These are phyloP conservation scores for Arctostaphylos glauca DNA, from an alignment of 148 eudicot genomes.

Conservation along the genomic window DNA sequence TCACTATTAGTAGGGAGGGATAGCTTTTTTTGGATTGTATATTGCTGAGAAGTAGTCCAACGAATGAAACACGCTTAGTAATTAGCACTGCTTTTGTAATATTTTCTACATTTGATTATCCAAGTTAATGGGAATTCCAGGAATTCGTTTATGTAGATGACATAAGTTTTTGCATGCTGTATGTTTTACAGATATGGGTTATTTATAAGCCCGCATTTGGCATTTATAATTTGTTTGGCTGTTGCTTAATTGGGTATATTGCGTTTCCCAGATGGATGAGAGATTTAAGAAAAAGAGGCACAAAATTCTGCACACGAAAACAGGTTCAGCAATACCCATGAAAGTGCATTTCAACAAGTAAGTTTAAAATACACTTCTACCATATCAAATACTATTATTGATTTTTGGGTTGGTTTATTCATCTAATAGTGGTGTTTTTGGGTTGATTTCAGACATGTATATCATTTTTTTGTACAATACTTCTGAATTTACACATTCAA, in stretches of 20 bases:
- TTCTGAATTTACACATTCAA: too few relatives aligned
- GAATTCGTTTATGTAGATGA: background rate
- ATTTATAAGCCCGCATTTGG: background rate
- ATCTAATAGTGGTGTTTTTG: too few relatives aligned
- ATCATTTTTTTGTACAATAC: too few relatives aligned
- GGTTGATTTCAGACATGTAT: too few relatives aligned
- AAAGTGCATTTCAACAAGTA: slow-evolving; percentile 74
- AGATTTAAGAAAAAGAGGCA: slow-evolving; percentile 81
- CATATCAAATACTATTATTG: background rate
- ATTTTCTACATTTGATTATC: background rate
- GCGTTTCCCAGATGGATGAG: slow-evolving; percentile 66
- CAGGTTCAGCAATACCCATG: slow-evolving; percentile 78
- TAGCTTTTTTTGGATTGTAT: too few relatives aligned
- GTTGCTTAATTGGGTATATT: slow-evolving; percentile 14
- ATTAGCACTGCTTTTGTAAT: too few relatives aligned
- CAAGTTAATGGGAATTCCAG: background rate
- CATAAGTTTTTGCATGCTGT: background rate
- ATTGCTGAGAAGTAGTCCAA: too few relatives aligned
- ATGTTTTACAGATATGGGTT: background rate
- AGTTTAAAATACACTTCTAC: slow-evolving; percentile 20
- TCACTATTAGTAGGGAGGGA: too few relatives aligned
- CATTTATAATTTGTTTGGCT: background rate
- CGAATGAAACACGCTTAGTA: background rate
- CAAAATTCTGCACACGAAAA: slow-evolving; percentile 77
- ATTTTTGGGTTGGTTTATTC: too few relatives aligned